Base-by-base conservation (phyloP, 495 filamentous ascomycete species). In the Trichoderma asperelloides region DNA sequence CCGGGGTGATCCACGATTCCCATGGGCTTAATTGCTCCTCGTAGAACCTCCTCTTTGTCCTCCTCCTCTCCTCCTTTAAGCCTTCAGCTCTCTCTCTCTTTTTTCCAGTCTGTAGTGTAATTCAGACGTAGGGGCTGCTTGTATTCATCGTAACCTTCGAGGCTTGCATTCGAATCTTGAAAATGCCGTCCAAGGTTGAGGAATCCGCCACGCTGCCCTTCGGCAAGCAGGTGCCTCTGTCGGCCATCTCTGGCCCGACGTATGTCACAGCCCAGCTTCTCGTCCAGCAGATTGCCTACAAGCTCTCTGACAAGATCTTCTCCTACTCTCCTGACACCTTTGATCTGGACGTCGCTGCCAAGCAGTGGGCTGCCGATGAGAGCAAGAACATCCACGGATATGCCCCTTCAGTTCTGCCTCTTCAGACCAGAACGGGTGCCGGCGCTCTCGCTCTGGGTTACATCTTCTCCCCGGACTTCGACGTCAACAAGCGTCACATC, bases 391-490 rank as follows among this genome's bases (percentile, higher is more conserved):
- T 87, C 63, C 86, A 91, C 75, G 94, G 92, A 74, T 89, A 92
- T 72, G 77, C 86, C 71, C 92, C 96, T 45, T 80, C 85, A 4
- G 85, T 98, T 60, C 82, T 91, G 67, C 77, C 90, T 4, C 86
- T 98, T 78, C 89, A 98, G 78, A 95, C 91, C 62, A 85, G 96
- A 55, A 84, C 90, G 65, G 95, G 95, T 70, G 95, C 96, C 57
- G 95, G 91, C 57, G 89, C 90, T 72, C 90, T 98, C 75, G 92
- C 96, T 40, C 84, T 98, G 62, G 95, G 95, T 68, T 98, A 98
- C 78, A 89, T 98, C 72, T 98, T 98, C 81, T 96, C 92, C 41
- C 90, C 90, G 73, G 95, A 98, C 76, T 96, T 94, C 70, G 92
- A 96, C 74, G 75, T 95, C 68, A 88, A 86, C 84, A 97, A 96